Evolutionary conservation across 176 grass and related monocot species (phyloP).

Genomic region (Guadua angustifolia): DNA sequence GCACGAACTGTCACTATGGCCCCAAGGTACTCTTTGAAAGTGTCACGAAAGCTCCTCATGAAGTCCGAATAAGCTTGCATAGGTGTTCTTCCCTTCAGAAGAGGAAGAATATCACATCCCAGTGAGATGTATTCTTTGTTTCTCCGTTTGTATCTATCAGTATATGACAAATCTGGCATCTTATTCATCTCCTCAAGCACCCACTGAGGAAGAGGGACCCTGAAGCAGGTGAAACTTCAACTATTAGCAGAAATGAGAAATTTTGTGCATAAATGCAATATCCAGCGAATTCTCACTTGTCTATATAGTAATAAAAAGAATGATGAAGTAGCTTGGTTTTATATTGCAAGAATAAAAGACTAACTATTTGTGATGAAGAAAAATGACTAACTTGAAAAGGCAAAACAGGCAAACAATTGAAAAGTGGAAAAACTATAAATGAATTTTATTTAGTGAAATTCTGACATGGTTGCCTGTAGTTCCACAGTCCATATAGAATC

Average conservation of each 20-base stretch:
- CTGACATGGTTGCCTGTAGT: neutral
- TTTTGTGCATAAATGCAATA: constrained; percentile 24
- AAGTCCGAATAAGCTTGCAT: constrained; percentile 89
- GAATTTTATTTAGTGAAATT: neutral
- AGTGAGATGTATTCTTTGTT: constrained; percentile 86
- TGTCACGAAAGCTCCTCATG: constrained; percentile 79
- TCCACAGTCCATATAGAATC: neutral
- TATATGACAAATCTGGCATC: constrained; percentile 72
- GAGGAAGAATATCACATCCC: constrained; percentile 66
- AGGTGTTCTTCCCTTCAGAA: constrained; percentile 70
- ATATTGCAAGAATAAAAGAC: neutral
- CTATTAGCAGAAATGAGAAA: constrained; percentile 24
- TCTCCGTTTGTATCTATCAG: constrained; percentile 60
- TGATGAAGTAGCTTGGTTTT: neutral
- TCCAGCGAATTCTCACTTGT: neutral
- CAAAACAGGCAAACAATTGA: constrained; percentile 20
- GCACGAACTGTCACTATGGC: constrained; percentile 64
- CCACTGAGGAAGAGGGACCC: constrained; percentile 77
- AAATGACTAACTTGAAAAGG: neutral
- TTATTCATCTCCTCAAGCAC: constrained; percentile 78
- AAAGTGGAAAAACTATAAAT: constrained; percentile 1
- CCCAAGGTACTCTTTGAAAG: constrained; percentile 71
- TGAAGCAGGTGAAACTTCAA: constrained; percentile 27
- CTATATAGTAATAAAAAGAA: neutral
- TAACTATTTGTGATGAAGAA: neutral